Evolutionary conservation across 2,329 filamentous ascomycete genomes (phyloP).

Genomic region (Lecanicillium sp.): DNA sequence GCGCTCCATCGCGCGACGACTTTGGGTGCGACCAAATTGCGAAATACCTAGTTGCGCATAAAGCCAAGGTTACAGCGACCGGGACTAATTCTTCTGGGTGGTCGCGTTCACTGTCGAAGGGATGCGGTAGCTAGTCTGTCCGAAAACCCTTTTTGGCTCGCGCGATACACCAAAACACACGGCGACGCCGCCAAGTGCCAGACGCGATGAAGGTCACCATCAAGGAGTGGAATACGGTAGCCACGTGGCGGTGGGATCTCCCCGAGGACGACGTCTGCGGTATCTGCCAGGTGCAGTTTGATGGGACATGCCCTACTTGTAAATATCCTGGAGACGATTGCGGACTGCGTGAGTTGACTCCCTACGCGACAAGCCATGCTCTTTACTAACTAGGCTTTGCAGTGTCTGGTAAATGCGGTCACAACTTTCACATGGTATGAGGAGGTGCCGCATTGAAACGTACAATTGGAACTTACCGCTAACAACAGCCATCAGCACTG

Average conservation of each 20-base stretch:
- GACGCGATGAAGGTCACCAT: slow-evolving; percentile 85
- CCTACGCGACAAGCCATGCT: neutral
- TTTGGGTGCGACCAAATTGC: too few species aligned
- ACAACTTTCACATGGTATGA: slow-evolving; percentile 92
- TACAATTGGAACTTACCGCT: slow-evolving; percentile 2
- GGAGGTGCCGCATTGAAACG: neutral
- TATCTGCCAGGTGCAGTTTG: slow-evolving; percentile 96
- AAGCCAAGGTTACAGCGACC: too few species aligned
- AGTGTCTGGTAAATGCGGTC: slow-evolving; percentile 95
- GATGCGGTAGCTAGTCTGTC: neutral
- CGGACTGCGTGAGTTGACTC: slow-evolving; percentile 61
- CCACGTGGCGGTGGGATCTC: slow-evolving; percentile 96
- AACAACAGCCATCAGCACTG: slow-evolving; percentile 62
- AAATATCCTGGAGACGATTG: slow-evolving; percentile 97
- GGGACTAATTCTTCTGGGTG: neutral
- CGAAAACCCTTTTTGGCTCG: neutral
- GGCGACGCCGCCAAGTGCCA: neutral
- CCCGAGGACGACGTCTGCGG: slow-evolving; percentile 96
- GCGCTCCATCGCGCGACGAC: too few species aligned
- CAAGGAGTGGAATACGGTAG: slow-evolving; percentile 86
- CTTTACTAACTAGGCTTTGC: slow-evolving; percentile 11
- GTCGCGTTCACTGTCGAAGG: neutral
- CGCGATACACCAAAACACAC: neutral
- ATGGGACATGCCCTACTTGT: slow-evolving; percentile 95
- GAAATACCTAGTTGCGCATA: too few species aligned